Base-by-base conservation (phyloP, 805 yeast species). In the Zygosaccharomyces rouxii region DNA sequence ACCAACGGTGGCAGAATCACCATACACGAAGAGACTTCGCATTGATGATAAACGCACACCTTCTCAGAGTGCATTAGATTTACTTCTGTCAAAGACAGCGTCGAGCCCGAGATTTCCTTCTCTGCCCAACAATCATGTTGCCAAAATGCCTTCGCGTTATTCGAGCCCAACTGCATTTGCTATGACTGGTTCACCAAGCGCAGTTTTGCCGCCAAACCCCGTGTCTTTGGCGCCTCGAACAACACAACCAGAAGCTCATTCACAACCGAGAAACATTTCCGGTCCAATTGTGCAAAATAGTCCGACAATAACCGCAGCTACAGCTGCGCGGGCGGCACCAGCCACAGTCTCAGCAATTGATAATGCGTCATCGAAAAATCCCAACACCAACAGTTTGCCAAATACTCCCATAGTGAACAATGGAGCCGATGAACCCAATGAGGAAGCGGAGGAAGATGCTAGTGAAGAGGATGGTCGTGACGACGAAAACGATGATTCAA, bases 1-100 rank as follows among this genome's bases (percentile, higher is more conserved):
- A 5, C 42, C 46, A 5, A 35, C 47, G 7, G 46, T 42, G 13
- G 44, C 53, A 0, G 62, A 57, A 14, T 51, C 62, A 7, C 58
- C 58, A 0, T 51, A 52, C 25, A 40, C 44, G n/a, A 62, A 61
- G 47, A 47, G 66, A 7, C 31, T 51, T 11, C 55, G 59, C 19
- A 35, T 53, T 7, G 62, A 60, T 10, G 66, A 61, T 11, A 61
- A 53, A 38, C 63, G 59, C 5, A 61, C 67, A 1, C 63, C 64
- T 1, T 62, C 67, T 7, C 61, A 60, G 31, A 56, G 68, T 7
- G 67, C 69, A 1, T 45, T 66, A 18, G 67, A 66, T 44, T 56
- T 67, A 1, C 49, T 66, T n/a, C 49, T 66, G 30, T 54, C 63
- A 4, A 59, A 55, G 37, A 54, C 66, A 1, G 49, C 57, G 2